Evolutionary conservation across 352 stramenopile genomes (phyloP), one percentile per base, ranked within the genome.

Genomic region (Phytophthora lateralis): DNA sequence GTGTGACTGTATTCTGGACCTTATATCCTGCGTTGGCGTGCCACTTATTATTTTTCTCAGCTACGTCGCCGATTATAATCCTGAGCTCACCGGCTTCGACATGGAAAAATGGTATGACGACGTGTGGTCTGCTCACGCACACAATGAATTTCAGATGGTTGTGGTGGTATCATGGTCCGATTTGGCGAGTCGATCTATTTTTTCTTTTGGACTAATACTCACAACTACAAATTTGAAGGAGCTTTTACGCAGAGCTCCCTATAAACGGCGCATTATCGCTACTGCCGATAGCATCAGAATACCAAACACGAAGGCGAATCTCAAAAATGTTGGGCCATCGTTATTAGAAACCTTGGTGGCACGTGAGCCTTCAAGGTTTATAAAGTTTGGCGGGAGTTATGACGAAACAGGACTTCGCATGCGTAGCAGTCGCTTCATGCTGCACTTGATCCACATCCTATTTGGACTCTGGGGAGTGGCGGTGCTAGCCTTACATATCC

Each of bases 61-160:
- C 18, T 78, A 82, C 29, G 12, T 67, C 0, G 15, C 29, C 12
- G 32, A 66, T 3, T 78, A 76, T 24, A 52, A 76, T 24, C 42
- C 50, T 7, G 3, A 21, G 0, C 18, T 48, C 5, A 24, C 37
- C 0, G 60, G 65, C 6, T 73, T 85, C 46, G 53, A 58, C 4
- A n/a, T 44, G 8, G 24, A 45, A 24, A 45, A 34, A 17, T 82
- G 70, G 75, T 78, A 69, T 45, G 55, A 61, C 15, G 65, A 82
- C 39, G 30, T 41, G 11, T 73, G 72, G 65, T 45, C 65, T 27
- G 42, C 66, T 17, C 55, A 51, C 21, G 47, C 47, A 0, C 21
- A 61, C 4, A 73, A 73, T 49, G 65, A 75, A 35, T 61, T 71
- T 18, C 68, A 75, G 44, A 48, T 80, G n/a, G 46, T 77, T 10